Evolutionary conservation across 148 eudicot species (phyloP), one percentile per base, ranked within the genome.

Genomic region (Amaranthus cruentus): DNA sequence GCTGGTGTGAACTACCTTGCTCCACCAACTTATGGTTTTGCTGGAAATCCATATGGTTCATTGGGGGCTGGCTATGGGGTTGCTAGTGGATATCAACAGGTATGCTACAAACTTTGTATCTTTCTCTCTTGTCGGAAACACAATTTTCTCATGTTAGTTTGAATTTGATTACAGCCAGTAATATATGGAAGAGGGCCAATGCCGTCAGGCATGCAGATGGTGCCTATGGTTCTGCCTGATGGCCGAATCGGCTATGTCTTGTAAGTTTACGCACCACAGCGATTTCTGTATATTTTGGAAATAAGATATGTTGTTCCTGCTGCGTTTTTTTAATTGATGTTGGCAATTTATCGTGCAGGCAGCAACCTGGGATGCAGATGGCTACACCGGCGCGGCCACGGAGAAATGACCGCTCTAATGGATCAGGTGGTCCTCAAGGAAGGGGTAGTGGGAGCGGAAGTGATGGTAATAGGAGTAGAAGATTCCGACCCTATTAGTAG

Each of bases 201-300:
- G 96, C 98, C 98, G 58, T 55, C 96, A 15, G 97, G 97, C 77
- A 95, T 95, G 98, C 97, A 91, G 68, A 95, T 95, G 98, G 97
- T 95, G 69, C 97, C 98, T 5, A 95, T 95, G 98, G 91, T 95
- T 82, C 85, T 95, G 21, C 98, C 98, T 44, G 96, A 95, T 86
- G 98, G 98, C 77, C 93, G 84, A 72, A 90, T 95, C 49, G 98
- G 98, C 83, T 95, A 95, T 78, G 98, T 95, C 69, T 82, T 95
- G 98, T 95, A 91, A 88, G 98, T 88, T 71, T 54, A 64, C 38
- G 51, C 21, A 11, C 38, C 38, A 28, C 1, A 47, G 47, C 51
- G 2, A 28, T 28, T 71, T 49, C 1, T 62, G 44, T 7, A 3
- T 50, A 28, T 28, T 1, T 28, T 2, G 38, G 56, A 4, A 66